These are phyloP conservation scores for Amoeboradix gromovi DNA, from an alignment of 371 early-diverging fungal species.

Conservation along the genomic window DNA sequence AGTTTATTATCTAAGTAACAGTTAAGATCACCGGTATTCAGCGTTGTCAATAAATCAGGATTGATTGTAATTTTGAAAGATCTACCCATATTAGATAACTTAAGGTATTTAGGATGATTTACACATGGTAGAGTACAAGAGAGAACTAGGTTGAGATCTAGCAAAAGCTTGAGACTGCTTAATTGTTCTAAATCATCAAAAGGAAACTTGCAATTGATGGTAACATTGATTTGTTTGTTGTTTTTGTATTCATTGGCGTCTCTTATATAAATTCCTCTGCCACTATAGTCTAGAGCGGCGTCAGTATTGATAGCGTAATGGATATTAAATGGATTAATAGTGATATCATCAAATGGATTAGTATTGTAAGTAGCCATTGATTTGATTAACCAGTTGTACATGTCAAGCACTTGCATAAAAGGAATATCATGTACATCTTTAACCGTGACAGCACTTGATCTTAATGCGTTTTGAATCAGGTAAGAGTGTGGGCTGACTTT, in stretches of 20 bases:
- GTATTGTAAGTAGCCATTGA: slow-evolving; percentile 24
- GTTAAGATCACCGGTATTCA: too few relatives aligned
- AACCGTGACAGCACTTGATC: slow-evolving; percentile 34
- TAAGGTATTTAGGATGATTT: too few relatives aligned
- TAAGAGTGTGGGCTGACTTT: slow-evolving; percentile 39
- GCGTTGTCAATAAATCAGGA: too few relatives aligned
- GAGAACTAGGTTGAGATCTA: too few relatives aligned
- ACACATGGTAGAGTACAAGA: too few relatives aligned
- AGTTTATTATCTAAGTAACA: too few relatives aligned
- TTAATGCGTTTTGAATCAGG: slow-evolving; percentile 44
- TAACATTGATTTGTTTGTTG: slow-evolving; percentile 23
- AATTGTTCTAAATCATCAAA: too few relatives aligned
- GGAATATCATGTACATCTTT: slow-evolving; percentile 40
- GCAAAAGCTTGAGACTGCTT: too few relatives aligned
- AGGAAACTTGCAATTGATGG: slow-evolving; percentile 44
- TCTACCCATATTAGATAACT: too few relatives aligned
- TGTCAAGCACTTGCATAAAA: slow-evolving; percentile 54
- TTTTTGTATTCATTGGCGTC: slow-evolving; percentile 36
- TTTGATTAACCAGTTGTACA: slow-evolving; percentile 43
- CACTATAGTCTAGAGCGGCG: slow-evolving; percentile 4
- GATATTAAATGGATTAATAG: slow-evolving; percentile 5
- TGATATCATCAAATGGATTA: slow-evolving; percentile 33
- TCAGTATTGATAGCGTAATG: slow-evolving; percentile 5
- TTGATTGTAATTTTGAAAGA: too few relatives aligned
- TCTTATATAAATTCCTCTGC: slow-evolving; percentile 62